Conservation (phyloP, 2,329 filamentous ascomycete species). For the Aspergillus floridensis region DNA sequence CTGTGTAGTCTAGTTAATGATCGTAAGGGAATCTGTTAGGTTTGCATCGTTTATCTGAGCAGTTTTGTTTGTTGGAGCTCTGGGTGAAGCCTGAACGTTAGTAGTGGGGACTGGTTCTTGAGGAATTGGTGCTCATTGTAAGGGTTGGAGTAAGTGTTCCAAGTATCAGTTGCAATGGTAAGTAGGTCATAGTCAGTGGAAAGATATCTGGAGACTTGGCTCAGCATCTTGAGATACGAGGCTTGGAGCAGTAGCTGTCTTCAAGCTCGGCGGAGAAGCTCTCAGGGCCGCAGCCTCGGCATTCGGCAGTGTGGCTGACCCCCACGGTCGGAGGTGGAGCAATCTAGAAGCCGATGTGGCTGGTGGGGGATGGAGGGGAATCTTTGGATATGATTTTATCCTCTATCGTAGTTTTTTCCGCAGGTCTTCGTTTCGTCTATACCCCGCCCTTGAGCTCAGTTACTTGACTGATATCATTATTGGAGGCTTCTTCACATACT, state of each 20-base stretch:
- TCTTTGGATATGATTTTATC: conserved; percentile 3
- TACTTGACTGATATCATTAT: no score
- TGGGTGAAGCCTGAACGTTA: not conserved
- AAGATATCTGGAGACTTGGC: no score
- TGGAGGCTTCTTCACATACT: not conserved
- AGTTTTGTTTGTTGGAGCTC: not conserved
- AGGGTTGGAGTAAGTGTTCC: no score
- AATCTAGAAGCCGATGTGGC: conserved; percentile 10
- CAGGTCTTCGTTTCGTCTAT: not conserved
- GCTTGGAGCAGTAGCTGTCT: no score
- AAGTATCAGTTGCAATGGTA: no score
- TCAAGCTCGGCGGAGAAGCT: not conserved
- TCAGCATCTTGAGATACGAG: no score
- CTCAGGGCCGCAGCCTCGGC: not conserved
- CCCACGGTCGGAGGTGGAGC: conserved; percentile 9
- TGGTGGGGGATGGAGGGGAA: not conserved
- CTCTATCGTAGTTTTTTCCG: not conserved
- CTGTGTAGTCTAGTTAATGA: not conserved
- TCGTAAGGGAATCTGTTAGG: not conserved
- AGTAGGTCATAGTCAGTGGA: no score
- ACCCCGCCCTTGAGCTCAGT: not conserved
- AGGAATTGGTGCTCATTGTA: no score
- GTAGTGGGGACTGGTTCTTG: no score
- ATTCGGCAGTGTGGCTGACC: conserved; percentile 13
- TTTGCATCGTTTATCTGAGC: not conserved